A percentile compares a stretch with the other conserved stretches of the same genome.
Conservation (phyloP, 805 yeast genomes). For the Komagataella phaffii region DNA sequence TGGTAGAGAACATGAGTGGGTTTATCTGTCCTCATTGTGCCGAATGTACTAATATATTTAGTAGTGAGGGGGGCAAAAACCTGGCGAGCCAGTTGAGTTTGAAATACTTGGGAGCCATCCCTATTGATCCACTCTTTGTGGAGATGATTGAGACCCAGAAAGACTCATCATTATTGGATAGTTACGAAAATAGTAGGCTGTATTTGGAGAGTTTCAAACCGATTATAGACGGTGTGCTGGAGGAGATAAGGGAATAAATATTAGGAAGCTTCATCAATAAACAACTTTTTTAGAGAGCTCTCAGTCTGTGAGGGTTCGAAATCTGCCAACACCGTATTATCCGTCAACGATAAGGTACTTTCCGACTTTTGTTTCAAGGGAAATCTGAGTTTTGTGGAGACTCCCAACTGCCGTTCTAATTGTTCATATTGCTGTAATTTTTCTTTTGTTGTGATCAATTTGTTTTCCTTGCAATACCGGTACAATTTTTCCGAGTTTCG, state of each 20-base stretch:
- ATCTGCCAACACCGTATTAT: neutral
- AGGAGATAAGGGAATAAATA: neutral
- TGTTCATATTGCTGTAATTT: conserved; percentile 1
- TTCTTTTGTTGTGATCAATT: neutral
- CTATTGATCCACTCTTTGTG: conserved; percentile 87
- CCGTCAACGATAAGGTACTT: neutral
- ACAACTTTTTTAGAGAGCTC: neutral
- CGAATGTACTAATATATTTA: conserved; percentile 85
- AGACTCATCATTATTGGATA: neutral
- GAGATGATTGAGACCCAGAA: conserved; percentile 69
- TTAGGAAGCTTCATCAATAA: neutral
- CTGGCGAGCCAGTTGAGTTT: conserved; percentile 52
- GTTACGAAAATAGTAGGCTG: neutral
- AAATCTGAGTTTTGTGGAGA: neutral
- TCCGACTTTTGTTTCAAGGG: neutral
- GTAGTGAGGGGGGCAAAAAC: conserved; percentile 80
- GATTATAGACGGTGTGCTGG: neutral
- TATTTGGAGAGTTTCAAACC: neutral
- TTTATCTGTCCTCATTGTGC: conserved; percentile 89
- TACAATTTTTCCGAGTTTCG: neutral
- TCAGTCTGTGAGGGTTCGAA: neutral
- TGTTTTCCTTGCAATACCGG: neutral
- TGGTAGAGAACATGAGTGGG: conserved; percentile 95
- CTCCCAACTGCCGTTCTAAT: conserved; percentile 1
- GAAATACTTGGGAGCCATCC: conserved; percentile 73